phyloP scores from a whole-genome alignment of 192 early-diverging fungal species.

The Dispira simplex region DNA sequence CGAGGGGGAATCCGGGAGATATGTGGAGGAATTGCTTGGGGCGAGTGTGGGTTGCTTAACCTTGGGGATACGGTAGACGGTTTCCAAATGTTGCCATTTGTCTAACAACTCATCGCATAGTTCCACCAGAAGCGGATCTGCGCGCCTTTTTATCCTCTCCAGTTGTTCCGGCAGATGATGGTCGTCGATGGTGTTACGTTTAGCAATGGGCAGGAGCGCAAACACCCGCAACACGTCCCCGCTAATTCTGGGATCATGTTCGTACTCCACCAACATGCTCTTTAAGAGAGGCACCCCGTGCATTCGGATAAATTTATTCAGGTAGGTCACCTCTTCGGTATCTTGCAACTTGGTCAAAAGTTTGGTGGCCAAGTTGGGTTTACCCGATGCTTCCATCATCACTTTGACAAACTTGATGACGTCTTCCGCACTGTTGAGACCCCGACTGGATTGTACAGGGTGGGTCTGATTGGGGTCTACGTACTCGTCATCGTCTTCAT shows the following conservation, averaged over 20 bases:
- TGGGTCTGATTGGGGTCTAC: conserved; percentile 23
- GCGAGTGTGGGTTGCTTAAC: neutral
- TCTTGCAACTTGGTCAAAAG: conserved; percentile 50
- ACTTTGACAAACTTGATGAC: conserved; percentile 59
- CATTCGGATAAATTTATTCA: conserved; percentile 41
- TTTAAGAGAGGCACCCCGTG: conserved; percentile 65
- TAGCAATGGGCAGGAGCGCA: conserved; percentile 57
- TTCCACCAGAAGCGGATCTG: conserved; percentile 19
- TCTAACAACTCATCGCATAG: conserved; percentile 30
- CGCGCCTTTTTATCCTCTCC: conserved; percentile 25
- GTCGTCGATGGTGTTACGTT: conserved; percentile 67
- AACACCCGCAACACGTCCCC: conserved; percentile 49
- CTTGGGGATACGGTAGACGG: conserved; percentile 43
- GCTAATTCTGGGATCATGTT: conserved; percentile 39
- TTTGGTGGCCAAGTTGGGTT: conserved; percentile 31
- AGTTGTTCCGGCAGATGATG: conserved; percentile 55
- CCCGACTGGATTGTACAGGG: conserved; percentile 18
- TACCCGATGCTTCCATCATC: conserved; percentile 42
- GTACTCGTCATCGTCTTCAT: conserved; percentile 33
- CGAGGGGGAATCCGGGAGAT: neutral
- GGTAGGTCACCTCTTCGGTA: conserved; percentile 26
- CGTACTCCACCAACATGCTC: conserved; percentile 51
- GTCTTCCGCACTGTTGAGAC: conserved; percentile 51
- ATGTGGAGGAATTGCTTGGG: neutral
- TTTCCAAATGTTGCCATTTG: conserved; percentile 33